These are phyloP conservation scores for Clonostachys rhizophaga DNA, from an alignment of 2,329 filamentous ascomycete genomes.

Conservation along the genomic window DNA sequence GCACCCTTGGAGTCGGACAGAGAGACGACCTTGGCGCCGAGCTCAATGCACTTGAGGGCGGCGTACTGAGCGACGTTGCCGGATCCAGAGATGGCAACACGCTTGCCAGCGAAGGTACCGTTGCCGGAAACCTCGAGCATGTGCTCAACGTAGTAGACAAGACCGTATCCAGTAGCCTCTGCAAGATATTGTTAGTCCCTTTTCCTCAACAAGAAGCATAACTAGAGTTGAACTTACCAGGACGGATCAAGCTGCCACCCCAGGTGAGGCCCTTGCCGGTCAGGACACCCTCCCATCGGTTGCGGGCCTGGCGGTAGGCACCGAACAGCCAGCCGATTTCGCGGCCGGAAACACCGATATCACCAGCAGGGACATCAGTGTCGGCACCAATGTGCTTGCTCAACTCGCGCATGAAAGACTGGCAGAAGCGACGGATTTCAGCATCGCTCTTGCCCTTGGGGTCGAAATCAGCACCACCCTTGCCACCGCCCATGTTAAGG, in stretches of 20 bases:
- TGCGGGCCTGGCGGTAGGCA: conserved; percentile 81
- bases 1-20: conserved; percentile 89
- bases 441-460: conserved; percentile 97
- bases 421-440: conserved; percentile 97
- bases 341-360: conserved; percentile 88
- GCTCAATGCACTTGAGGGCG: conserved; percentile 92
- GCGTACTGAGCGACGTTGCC: conserved; percentile 98
- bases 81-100: conserved; percentile 91
- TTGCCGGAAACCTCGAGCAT: conserved; percentile 91
- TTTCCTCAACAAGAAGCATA: not conserved
- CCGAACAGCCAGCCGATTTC: conserved; percentile 97
- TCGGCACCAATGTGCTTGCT: conserved; percentile 94
- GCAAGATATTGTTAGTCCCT: conserved; percentile 1
- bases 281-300: conserved; percentile 92
- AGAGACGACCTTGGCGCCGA: conserved; percentile 87
- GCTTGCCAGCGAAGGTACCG: conserved; percentile 85
- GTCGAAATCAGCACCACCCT: conserved; percentile 97
- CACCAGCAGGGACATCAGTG: conserved; percentile 93
- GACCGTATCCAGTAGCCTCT: conserved; percentile 94
- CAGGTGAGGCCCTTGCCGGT: conserved; percentile 92
- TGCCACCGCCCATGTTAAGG: conserved; percentile 84
- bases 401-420: conserved; percentile 92
- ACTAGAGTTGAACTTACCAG: conserved; percentile 32
- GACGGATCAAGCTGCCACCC: conserved; percentile 91
- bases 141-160: conserved; percentile 94